phyloP scores from a whole-genome alignment of 495 filamentous ascomycete genomes.

The Haplographium delicatum region DNA sequence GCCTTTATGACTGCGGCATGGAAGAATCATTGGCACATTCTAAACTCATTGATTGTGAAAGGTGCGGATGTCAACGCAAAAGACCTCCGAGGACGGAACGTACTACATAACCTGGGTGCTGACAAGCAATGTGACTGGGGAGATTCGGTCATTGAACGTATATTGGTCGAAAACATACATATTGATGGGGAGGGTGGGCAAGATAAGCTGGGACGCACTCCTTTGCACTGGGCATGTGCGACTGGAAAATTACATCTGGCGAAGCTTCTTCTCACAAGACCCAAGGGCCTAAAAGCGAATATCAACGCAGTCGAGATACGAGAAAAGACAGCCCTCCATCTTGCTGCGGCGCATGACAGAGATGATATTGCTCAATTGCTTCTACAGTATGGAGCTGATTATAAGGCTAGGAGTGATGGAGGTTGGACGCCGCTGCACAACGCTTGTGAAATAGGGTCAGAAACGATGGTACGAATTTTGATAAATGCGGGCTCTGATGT shows the following conservation, averaged over 20 bases:
- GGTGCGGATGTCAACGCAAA: constrained; percentile 27
- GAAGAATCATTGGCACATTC: constrained; percentile 23
- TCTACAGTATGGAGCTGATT: constrained; percentile 44
- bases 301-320: constrained; percentile 47
- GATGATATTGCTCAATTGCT: constrained; percentile 50
- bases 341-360: constrained; percentile 45
- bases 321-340: constrained; percentile 56
- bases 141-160: constrained; percentile 40
- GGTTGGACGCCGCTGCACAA: constrained; percentile 63
- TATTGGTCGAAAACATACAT: constrained; percentile 38
- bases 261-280: constrained; percentile 46
- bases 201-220: constrained; percentile 44
- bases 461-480: constrained; percentile 32
- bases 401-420: constrained; percentile 41
- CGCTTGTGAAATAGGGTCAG: constrained; percentile 51
- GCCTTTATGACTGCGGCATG: constrained; percentile 25
- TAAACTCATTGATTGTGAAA: constrained; percentile 20
- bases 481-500: constrained; percentile 47
- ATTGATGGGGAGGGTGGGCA: constrained; percentile 39
- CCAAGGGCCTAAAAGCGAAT: constrained; percentile 36
- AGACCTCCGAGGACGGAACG: constrained; percentile 23
- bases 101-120: constrained; percentile 50
- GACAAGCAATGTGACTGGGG: constrained; percentile 51
- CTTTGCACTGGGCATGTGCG: constrained; percentile 60
- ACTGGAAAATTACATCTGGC: constrained; percentile 53